Evolutionary conservation across 352 stramenopile species (phyloP).

Genomic region (Pythium brachiatum): DNA sequence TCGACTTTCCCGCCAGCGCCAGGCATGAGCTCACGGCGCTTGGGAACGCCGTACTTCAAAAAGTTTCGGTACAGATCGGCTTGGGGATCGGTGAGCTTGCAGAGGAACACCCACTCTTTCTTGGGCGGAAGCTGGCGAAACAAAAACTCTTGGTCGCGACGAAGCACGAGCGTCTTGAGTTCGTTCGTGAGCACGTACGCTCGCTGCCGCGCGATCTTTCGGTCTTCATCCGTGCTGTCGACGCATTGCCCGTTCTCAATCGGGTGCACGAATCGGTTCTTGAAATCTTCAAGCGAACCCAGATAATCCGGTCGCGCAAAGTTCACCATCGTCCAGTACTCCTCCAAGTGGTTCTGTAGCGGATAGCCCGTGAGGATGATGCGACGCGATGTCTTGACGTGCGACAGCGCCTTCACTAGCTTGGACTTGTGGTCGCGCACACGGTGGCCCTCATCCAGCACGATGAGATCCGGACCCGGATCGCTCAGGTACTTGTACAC

Average conservation of each 20-base stretch:
- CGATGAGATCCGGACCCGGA: constrained; percentile 81
- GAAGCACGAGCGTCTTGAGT: constrained; percentile 79
- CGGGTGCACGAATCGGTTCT: constrained; percentile 88
- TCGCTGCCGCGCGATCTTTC: constrained; percentile 65
- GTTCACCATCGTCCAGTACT: constrained; percentile 93
- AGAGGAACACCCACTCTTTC: constrained; percentile 87
- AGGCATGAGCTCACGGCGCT: constrained; percentile 23
- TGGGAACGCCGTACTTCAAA: constrained; percentile 58
- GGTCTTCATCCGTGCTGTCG: constrained; percentile 70
- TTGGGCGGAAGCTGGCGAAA: constrained; percentile 84
- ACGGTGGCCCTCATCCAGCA: constrained; percentile 88
- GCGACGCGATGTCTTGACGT: constrained; percentile 81
- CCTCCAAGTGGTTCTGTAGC: constrained; percentile 94
- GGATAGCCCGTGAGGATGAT: constrained; percentile 95
- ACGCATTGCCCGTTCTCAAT: constrained; percentile 86
- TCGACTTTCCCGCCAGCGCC: constrained; percentile 50
- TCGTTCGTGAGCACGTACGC: constrained; percentile 82
- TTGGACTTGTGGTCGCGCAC: constrained; percentile 90
- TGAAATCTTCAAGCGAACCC: constrained; percentile 82
- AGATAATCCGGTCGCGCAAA: constrained; percentile 84
- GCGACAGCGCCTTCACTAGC: constrained; percentile 77
- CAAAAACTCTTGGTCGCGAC: constrained; percentile 82
- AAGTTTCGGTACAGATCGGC: constrained; percentile 74
- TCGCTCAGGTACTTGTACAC: constrained; percentile 59
- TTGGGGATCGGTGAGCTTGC: constrained; percentile 76